Base-by-base conservation (phyloP, 1,284 basidiomycete genomes). In the Cyathus pygmaeus region DNA sequence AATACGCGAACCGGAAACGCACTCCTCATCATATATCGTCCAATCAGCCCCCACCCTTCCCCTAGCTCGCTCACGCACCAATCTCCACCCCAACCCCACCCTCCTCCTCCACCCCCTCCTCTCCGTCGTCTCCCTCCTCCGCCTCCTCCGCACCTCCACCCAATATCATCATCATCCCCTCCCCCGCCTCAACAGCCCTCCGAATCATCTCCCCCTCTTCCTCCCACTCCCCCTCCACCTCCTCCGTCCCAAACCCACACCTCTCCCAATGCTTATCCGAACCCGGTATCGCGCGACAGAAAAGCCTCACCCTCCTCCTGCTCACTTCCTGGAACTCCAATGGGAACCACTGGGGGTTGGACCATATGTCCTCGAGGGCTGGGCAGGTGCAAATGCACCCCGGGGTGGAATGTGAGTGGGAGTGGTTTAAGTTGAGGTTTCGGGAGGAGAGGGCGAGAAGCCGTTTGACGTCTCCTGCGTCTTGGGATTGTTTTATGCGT, bases 391-490 rank as follows among this genome's bases (percentile, higher is more conserved):
- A 17, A 21, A 19, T 23, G 6, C 3, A 50, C 19, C 61, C 59
- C 30, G n/a, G n/a, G n/a, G n/a, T n/a, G n/a, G n/a, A n/a, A n/a
- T n/a, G n/a, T n/a, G n/a, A n/a, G n/a, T n/a, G n/a, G n/a, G n/a
- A n/a, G n/a, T n/a, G n/a, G n/a, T n/a, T n/a, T n/a, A n/a, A n/a
- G n/a, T n/a, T n/a, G n/a, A n/a, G n/a, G n/a, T n/a, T n/a, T n/a
- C n/a, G n/a, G n/a, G n/a, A n/a, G n/a, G n/a, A n/a, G n/a, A n/a
- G n/a, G n/a, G n/a, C n/a, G n/a, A 68, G 57, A 39, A 70, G 39
- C n/a, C 63, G 51, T 44, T 61, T 56, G 26, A 70, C 59, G 47
- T 70, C 68, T 1, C 62, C 65, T 7, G 56, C 64, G 24, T 70
- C 68, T 26, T 67, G 66, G 7, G 39, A 41, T 51, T 66, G 61